A percentile compares a stretch with the other conserved stretches of the same genome.
Conservation (phyloP, 176 grass and related monocot species). For the Leersia perrieri region DNA sequence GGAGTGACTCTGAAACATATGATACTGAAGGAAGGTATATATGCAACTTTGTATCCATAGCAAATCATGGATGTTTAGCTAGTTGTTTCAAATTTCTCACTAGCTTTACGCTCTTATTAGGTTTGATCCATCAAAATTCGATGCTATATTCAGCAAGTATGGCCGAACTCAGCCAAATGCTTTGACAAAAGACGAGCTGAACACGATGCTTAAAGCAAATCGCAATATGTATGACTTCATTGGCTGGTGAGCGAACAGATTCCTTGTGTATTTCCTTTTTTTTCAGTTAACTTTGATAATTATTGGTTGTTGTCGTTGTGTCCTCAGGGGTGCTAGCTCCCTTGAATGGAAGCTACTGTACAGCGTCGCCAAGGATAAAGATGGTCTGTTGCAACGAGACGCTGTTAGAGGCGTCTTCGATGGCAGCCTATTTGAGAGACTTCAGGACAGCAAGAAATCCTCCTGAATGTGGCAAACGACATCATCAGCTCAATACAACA, state of each 20-base stretch:
- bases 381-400: conserved; percentile 43
- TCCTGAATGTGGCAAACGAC: not conserved
- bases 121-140: conserved; percentile 68
- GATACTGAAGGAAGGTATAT: conserved; percentile 69
- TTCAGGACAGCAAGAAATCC: conserved; percentile 40
- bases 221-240: conserved; percentile 41
- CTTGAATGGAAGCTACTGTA: conserved; percentile 54
- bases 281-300: not conserved
- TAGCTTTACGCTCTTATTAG: not conserved
- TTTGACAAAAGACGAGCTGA: conserved; percentile 41
- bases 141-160: conserved; percentile 73
- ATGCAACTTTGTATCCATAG: not conserved
- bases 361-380: conserved; percentile 49
- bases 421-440: conserved; percentile 56
- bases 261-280: not conserved
- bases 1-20: conserved; percentile 63
- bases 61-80: not conserved
- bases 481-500: no score
- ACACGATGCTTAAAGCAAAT: conserved; percentile 51
- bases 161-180: conserved; percentile 46
- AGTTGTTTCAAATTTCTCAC: not conserved
- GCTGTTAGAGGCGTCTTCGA: conserved; percentile 41
- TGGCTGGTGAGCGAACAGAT: conserved; percentile 40
- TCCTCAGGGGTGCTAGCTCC: conserved; percentile 2
- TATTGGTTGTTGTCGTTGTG: not conserved